Evolutionary conservation across 768 basidiomycete species (phyloP).

Genomic region (Psilocybe tampanensis): DNA sequence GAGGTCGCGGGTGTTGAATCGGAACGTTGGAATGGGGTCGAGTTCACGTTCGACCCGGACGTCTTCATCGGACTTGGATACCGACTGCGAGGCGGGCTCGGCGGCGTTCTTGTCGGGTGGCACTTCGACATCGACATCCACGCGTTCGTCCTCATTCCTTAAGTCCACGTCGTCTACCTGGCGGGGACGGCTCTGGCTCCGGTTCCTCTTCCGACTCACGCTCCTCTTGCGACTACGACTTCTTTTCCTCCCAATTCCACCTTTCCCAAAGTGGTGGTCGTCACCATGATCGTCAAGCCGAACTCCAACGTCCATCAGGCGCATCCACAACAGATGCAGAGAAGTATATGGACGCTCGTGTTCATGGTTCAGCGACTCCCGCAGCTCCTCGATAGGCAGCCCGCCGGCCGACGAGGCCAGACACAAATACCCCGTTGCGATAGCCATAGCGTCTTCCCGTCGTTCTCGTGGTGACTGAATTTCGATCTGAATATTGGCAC

Average conservation of each 20-base stretch:
- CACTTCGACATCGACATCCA: neutral
- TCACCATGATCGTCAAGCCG: neutral
- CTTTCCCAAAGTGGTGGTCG: neutral
- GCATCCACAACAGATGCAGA: neutral
- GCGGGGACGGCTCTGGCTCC: neutral
- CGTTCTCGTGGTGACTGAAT: slow-evolving; percentile 9
- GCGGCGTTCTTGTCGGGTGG: no score
- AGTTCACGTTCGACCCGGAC: neutral
- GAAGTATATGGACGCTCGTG: neutral
- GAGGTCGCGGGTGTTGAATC: neutral
- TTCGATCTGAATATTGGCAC: neutral
- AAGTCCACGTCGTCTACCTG: neutral
- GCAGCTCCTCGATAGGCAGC: neutral
- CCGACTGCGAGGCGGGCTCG: no score
- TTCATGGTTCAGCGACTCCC: neutral
- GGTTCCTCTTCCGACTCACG: neutral
- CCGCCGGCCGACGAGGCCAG: neutral
- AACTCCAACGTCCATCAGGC: neutral
- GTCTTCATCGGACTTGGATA: neutral
- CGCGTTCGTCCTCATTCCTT: neutral
- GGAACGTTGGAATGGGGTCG: neutral
- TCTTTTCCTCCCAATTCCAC: neutral
- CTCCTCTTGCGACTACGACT: neutral
- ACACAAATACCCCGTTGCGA: slow-evolving; percentile 8
- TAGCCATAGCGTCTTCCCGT: slow-evolving; percentile 12